Evolutionary conservation across 345 rosid genomes (phyloP).

Genomic region (Camelina laxa): DNA sequence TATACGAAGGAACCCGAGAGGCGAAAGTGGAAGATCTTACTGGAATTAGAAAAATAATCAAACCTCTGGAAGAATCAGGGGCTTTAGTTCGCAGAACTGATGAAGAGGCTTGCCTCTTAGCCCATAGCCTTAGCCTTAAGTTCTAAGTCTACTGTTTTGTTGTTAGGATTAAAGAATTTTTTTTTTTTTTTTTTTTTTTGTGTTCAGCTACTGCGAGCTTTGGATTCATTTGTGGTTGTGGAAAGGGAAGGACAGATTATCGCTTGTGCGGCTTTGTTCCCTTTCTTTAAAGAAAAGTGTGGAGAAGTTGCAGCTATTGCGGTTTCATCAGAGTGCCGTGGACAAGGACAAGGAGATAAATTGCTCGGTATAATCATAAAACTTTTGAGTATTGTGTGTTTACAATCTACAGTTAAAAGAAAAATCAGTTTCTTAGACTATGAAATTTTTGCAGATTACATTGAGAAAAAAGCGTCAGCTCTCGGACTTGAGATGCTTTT

Average conservation of each 20-base stretch:
- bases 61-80: constrained; percentile 79
- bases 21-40: constrained; percentile 69
- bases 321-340: constrained; percentile 89
- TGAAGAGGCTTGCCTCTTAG: constrained; percentile 62
- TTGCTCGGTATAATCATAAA: constrained; percentile 66
- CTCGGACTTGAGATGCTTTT: constrained; percentile 78
- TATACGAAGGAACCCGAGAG: constrained; percentile 89
- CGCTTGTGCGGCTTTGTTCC: constrained; percentile 93
- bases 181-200: constrained; percentile 15
- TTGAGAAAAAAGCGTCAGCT: constrained; percentile 84
- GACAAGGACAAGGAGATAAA: constrained; percentile 98
- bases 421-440: neutral
- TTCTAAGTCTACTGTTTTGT: constrained; percentile 4
- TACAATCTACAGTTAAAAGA: neutral
- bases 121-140: neutral
- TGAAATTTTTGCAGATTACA: constrained; percentile 60
- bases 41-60: constrained; percentile 75
- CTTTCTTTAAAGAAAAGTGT: constrained; percentile 75
- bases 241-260: constrained; percentile 95
- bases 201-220: constrained; percentile 63
- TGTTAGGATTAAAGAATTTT: neutral
- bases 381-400: neutral
- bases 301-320: constrained; percentile 97
- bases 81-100: constrained; percentile 69
- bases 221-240: constrained; percentile 71